Evolutionary conservation across 2,329 filamentous ascomycete species (phyloP), one percentile per base, ranked within the genome.

Genomic region (Esteya vermicola): DNA sequence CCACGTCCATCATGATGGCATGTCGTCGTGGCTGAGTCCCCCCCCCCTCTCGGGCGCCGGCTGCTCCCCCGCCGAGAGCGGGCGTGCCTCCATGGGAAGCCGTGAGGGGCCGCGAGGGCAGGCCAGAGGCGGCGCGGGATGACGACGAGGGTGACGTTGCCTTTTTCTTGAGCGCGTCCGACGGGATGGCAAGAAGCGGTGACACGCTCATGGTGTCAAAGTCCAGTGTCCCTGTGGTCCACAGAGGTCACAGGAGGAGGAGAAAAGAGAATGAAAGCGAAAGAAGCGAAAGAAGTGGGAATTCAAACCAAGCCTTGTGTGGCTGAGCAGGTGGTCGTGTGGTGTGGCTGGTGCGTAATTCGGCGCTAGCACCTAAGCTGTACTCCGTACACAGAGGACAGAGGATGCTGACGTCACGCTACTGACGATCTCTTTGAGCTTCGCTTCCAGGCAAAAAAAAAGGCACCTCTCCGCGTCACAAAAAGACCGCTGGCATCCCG

Each of bases 1-100:
- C 70, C n/a, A 78, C 57, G 52, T 80, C 75, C 42, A 75, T 61
- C 14, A 60, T 63, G 12, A 61, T 33, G n/a, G 39, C 33, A 19
- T 31, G 39, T 9, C 52, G 44, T 18, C 38, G 26, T 31, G 41
- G 38, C 39, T 33, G 35, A 31, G 31, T n/a, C 28, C 28, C 33
- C 20, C 23, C 30, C 38, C 36, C 40, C 36, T 40, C 39, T 39
- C 38, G 6, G 33, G 7, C 33, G 8, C 4, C 33, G 6, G 20
- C 14, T 6, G 21, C 36, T 36, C 9, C 16, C 25, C 22, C 26
- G 9, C 21, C 19, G 9, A 14, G 10, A 13, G 26, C 26, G 12
- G 42, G 35, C n/a, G 45, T 40, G 30, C 41, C 44, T 19, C 36
- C 38, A 25, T 44, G 38, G 4, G 42, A 41, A 10, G n/a, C 18